These are phyloP conservation scores for Chrysoporthe deuterocubensis DNA, from an alignment of 2,329 filamentous ascomycete species.

Conservation along the genomic window DNA sequence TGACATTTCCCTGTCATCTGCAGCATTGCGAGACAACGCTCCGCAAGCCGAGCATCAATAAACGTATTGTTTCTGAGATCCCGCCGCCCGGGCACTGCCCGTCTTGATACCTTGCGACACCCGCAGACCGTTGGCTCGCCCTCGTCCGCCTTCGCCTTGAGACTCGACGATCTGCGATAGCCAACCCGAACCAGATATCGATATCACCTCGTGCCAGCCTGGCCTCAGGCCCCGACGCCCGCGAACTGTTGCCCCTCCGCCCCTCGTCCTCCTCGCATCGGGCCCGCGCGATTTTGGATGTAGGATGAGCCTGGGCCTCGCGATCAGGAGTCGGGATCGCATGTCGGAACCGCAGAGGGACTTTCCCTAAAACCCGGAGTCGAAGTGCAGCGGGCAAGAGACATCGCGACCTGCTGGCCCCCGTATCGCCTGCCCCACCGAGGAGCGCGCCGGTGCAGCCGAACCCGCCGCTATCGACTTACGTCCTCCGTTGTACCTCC, in stretches of 20 bases:
- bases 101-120: neutral
- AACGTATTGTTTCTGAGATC: constrained; percentile 3
- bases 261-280: constrained; percentile 5
- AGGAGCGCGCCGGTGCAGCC: neutral
- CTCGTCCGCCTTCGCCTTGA: neutral
- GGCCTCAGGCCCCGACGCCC: neutral
- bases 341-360: constrained; percentile 27
- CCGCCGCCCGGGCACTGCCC: constrained; percentile 9
- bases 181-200: neutral
- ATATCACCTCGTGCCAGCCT: constrained; percentile 1
- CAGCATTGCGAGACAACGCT: neutral
- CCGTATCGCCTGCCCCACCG: constrained; percentile 8
- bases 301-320: constrained; percentile 28
- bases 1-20: constrained; percentile 3
- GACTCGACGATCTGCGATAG: neutral
- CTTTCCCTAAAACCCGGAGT: constrained; percentile 16
- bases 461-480: neutral
- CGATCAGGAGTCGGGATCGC: constrained; percentile 26
- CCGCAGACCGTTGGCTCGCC: constrained; percentile 7
- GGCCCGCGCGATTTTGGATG: constrained; percentile 18
- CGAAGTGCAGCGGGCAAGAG: constrained; percentile 9
- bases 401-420: constrained; percentile 11
- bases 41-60: neutral
- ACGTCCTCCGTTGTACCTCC: neutral
- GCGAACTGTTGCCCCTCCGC: neutral